Percentiles rank a stretch among this genome's conserved stretches.
phyloP scores from a whole-genome alignment of 2,329 filamentous ascomycete species.

The Hymenoscyphus fraxineus region DNA sequence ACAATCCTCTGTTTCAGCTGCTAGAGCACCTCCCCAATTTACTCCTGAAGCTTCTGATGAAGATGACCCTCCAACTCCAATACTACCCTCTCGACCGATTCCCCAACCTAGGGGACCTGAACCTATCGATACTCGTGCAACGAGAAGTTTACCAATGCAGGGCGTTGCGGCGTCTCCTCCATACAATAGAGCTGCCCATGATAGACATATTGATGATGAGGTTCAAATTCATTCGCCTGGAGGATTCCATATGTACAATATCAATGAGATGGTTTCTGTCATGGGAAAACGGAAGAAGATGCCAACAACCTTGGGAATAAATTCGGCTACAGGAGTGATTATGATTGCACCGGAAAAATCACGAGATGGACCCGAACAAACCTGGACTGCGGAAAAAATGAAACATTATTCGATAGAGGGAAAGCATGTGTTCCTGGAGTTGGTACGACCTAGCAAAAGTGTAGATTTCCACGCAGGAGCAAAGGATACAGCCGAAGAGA shows the following conservation, averaged over 20 bases:
- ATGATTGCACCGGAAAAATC: conserved; percentile 85
- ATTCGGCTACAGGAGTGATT: conserved; percentile 81
- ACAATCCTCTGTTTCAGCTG: conserved; percentile 33
- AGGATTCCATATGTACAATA: conserved; percentile 91
- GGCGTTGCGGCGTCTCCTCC: conserved; percentile 47
- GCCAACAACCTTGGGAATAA: conserved; percentile 95
- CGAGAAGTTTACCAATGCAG: conserved; percentile 41
- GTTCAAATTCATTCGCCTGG: conserved; percentile 57
- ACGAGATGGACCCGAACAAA: conserved; percentile 77
- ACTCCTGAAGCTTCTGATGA: conserved; percentile 68
- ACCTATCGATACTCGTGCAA: conserved; percentile 23
- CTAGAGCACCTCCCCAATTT: conserved; percentile 52
- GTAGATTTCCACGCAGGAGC: conserved; percentile 95
- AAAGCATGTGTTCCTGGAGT: conserved; percentile 94
- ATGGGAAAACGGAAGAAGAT: conserved; percentile 98
- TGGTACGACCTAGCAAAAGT: conserved; percentile 88
- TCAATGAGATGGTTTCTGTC: conserved; percentile 95
- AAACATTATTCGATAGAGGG: conserved; percentile 98
- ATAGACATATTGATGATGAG: conserved; percentile 42
- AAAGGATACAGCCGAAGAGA: conserved; percentile 94
- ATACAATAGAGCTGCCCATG: conserved; percentile 45
- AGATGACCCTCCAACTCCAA: conserved; percentile 54
- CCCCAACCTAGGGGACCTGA: conserved; percentile 49
- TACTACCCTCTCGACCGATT: conserved; percentile 59
- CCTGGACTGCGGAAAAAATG: conserved; percentile 93